Base-by-base conservation (phyloP, 805 yeast species). In the Ogataea nakhonphanomensis region DNA sequence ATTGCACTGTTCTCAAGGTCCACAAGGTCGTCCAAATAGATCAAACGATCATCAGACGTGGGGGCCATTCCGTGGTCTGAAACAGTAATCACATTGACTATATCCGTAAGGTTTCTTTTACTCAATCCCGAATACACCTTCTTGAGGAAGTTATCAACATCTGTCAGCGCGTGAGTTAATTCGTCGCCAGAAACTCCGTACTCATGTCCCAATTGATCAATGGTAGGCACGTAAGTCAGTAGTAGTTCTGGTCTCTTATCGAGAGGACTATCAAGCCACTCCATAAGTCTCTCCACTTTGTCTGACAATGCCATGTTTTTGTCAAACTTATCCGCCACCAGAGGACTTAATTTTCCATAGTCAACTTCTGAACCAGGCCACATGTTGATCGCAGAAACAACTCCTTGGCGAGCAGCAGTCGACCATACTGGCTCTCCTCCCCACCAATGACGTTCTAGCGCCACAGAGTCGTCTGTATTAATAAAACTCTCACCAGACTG, bases 1-100 rank as follows among this genome's bases (percentile, higher is more conserved):
- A 85, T 70, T 42, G 20, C 5, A 5, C 5, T 3, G 20, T 70
- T 67, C 2, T 59, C 53, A 45, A 73, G 45, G 51, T 78, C 79
- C 8, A 87, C 62, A 12, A 86, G 45, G 48, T 88, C 93, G 58
- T 88, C 96, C 45, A 90, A 61, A 46, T 77, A 78, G 1, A 89
- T 64, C 8, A 86, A 59, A 44, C 95, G 65, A 9, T 79, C 76
- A 47, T 79, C 74, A 1, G 86, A 73, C 1, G 95, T 84, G 6
- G 95, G 91, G 0, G 95, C 82, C 95, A 88, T 89, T 8, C 96
- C 96, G 58, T 89, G 96, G 59, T 90, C 96, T 32, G 95, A 85
- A 3, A 90, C 84, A 30, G 90, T 65, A 0, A 91, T 63, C 14
- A 90, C 62, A 57, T 91, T 90, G 13, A 84, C 84, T 30, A 87